Percentiles rank a stretch among this genome's conserved stretches.
Conservation (phyloP, 2,329 filamentous ascomycete genomes). For the Fusarium aywerte region DNA sequence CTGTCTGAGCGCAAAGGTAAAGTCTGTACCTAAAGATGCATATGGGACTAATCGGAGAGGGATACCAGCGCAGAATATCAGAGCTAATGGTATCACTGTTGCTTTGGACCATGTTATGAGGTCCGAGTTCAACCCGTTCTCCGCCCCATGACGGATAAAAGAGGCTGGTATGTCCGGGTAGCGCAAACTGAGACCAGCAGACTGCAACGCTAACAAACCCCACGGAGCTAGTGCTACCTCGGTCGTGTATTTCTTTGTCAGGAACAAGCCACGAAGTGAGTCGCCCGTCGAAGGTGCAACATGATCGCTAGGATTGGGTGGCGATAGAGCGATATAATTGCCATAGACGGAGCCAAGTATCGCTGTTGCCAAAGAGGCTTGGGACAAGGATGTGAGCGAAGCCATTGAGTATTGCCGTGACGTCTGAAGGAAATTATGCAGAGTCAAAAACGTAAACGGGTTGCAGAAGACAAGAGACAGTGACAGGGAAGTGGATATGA, state of each 20-base stretch:
- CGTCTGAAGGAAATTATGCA: neutral
- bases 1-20: conserved; percentile 62
- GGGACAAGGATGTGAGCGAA: conserved; percentile 16
- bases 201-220: conserved; percentile 36
- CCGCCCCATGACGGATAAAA: conserved; percentile 46
- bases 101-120: conserved; percentile 52
- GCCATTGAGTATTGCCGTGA: conserved; percentile 1
- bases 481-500: neutral
- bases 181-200: conserved; percentile 33
- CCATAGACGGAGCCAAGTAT: conserved; percentile 47
- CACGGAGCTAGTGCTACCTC: conserved; percentile 42
- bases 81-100: conserved; percentile 50
- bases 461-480: neutral
- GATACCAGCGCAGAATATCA: conserved; percentile 49
- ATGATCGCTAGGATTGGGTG: conserved; percentile 46
- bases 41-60: conserved; percentile 54
- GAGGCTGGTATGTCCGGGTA: conserved; percentile 36
- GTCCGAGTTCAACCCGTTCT: conserved; percentile 48
- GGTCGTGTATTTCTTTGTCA: conserved; percentile 44
- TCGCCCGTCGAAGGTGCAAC: conserved; percentile 28
- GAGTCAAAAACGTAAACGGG: too few relatives aligned
- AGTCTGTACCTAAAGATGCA: conserved; percentile 59
- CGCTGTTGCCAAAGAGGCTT: conserved; percentile 35
- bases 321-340: conserved; percentile 48
- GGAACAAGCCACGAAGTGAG: conserved; percentile 40